Conservation (phyloP, 2,329 filamentous ascomycete genomes). For the Ceratocystis cubensis region DNA sequence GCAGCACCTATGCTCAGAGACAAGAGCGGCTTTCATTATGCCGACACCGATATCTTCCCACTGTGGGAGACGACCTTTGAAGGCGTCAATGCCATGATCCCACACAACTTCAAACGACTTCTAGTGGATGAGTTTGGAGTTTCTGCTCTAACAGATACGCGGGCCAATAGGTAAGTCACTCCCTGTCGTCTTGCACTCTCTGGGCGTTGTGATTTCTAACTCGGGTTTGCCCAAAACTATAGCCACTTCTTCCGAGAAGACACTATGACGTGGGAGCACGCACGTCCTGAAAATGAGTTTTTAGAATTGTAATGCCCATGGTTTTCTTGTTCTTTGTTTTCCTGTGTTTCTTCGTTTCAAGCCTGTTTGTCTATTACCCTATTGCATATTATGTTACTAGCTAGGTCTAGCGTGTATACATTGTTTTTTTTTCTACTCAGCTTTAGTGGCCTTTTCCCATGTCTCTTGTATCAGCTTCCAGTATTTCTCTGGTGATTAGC, state of each 20-base stretch:
- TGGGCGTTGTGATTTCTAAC: slow-evolving; percentile 18
- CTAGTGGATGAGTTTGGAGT: slow-evolving; percentile 45
- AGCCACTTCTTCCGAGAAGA: slow-evolving; percentile 34
- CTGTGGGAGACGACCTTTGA: slow-evolving; percentile 58
- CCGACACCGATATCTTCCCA: slow-evolving; percentile 49
- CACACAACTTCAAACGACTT: slow-evolving; percentile 47
- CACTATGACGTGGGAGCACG: slow-evolving; percentile 28
- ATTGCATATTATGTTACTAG: background rate
- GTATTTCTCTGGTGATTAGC: slow-evolving; percentile 43
- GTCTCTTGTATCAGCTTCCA: slow-evolving; percentile 32
- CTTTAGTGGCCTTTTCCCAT: slow-evolving; percentile 14
- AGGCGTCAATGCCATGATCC: slow-evolving; percentile 52
- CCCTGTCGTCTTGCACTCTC: background rate
- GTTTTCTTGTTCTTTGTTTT: slow-evolving; percentile 7
- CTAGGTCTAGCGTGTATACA: background rate
- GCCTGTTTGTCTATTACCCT: background rate
- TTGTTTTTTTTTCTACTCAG: background rate
- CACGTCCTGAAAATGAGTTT: slow-evolving; percentile 2
- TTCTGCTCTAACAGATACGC: slow-evolving; percentile 37
- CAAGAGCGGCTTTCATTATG: slow-evolving; percentile 40
- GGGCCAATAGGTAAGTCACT: slow-evolving; percentile 39
- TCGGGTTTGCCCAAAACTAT: background rate
- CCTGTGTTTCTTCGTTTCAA: background rate
- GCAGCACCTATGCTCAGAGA: slow-evolving; percentile 35
- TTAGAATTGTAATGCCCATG: slow-evolving; percentile 11